Evolutionary conservation across 2,329 filamentous ascomycete genomes (phyloP), one percentile per base, ranked within the genome.

Genomic region (Fusarium multiceps): DNA sequence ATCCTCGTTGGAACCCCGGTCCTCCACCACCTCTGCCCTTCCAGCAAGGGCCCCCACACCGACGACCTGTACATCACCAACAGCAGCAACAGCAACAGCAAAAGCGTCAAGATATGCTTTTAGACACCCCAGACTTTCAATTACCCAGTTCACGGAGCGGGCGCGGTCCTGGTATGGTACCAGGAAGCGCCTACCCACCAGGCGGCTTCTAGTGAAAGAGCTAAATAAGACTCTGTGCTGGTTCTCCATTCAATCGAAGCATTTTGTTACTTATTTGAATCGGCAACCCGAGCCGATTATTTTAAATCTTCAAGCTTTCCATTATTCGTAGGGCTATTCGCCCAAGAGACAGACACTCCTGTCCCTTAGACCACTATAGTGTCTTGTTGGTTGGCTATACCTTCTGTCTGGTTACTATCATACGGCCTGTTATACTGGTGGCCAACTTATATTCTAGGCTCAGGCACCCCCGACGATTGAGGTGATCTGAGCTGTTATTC

Each of bases 81-180:
- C 87, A 87, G 23, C 86, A 85, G 75, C 87, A 87, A 73, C 87
- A 87, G 23, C 87, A 87, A 73, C 87, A 87, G 23, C 86, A 85
- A 75, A 83, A 88, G 73, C 87, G 87, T 64, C 89, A 91, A 72
- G 93, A 97, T 72, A 85, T 94, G 51, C 82, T 97, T 41, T 83
- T 97, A 63, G 89, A 90, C 74, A 97, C 97, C 75, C 94, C 94
- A 1, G 94, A 98, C 78, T 98, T 98, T 80, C 87, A 91, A 69
- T 79, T 98, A 28, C 90, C 90, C 2, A 81, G 80, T 23, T 77
- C 73, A 49, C 80, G 82, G 54, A 76, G 76, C 21, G 74, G 74
- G 25, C 76, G 73, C 49, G 77, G 76, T 14, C 77, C 79, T 41
- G 83, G 84, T 32, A 84, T 87, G 82, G 82, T 86, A 53, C 86